phyloP scores from a whole-genome alignment of 2,329 filamentous ascomycete genomes.

The Epichloe typhina region DNA sequence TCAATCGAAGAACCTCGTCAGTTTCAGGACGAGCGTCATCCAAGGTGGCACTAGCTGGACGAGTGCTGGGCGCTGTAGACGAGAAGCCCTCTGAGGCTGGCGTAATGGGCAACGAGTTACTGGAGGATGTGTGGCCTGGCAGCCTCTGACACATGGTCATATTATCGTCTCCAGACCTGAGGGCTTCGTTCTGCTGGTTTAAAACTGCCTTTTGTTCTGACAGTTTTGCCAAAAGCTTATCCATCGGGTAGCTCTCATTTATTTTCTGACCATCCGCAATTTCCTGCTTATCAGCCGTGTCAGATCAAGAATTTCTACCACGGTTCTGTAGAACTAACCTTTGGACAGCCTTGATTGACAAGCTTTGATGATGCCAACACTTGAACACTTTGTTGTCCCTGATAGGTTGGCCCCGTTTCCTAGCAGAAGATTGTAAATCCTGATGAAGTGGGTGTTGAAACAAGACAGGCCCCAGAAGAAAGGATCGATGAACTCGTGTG shows the following conservation, averaged over 20 bases:
- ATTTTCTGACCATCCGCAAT: slow-evolving; percentile 7
- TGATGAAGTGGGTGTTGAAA: background rate
- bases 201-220: slow-evolving; percentile 56
- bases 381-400: slow-evolving; percentile 29
- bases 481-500: background rate
- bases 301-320: background rate
- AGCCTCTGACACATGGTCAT: slow-evolving; percentile 16
- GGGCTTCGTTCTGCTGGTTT: slow-evolving; percentile 42
- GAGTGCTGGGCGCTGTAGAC: slow-evolving; percentile 34
- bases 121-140: slow-evolving; percentile 36
- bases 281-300: slow-evolving; percentile 26
- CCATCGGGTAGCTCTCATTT: slow-evolving; percentile 44
- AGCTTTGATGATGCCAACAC: slow-evolving; percentile 40
- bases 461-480: background rate
- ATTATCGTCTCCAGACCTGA: slow-evolving; percentile 30
- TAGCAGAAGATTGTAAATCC: slow-evolving; percentile 4
- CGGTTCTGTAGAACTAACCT: slow-evolving; percentile 26
- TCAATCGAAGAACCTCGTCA: slow-evolving; percentile 54
- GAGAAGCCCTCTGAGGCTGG: slow-evolving; percentile 43
- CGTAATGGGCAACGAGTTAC: slow-evolving; percentile 48
- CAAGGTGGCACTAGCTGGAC: slow-evolving; percentile 37
- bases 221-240: slow-evolving; percentile 60
- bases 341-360: slow-evolving; percentile 38
- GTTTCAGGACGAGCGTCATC: slow-evolving; percentile 27
- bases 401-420: slow-evolving; percentile 9